Conservation (phyloP, 2,329 filamentous ascomycete species). For the Akanthomyces lecanii region DNA sequence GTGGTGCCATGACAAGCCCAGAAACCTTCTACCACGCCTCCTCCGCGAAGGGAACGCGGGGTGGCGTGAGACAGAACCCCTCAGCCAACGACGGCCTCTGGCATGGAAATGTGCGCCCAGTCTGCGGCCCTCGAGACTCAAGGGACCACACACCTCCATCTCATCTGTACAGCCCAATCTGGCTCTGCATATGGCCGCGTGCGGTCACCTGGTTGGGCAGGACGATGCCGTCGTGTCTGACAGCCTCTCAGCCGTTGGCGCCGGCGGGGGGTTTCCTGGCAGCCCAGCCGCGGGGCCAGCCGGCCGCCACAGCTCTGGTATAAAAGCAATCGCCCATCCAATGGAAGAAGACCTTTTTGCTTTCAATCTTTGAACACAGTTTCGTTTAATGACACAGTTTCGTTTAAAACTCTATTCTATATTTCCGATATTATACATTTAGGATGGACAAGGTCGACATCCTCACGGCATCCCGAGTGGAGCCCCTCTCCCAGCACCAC, state of each 20-base stretch:
- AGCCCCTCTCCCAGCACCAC: constrained; percentile 18
- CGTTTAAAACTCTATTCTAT: not conserved
- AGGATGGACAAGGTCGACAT: constrained; percentile 35
- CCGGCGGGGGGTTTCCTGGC: too few species aligned
- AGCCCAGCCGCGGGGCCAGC: not conserved
- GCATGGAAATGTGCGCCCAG: not conserved
- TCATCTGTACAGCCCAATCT: not conserved
- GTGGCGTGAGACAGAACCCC: not conserved
- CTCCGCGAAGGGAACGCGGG: not conserved
- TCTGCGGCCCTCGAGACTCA: not conserved
- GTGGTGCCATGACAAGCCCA: not conserved
- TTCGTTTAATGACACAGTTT: not conserved
- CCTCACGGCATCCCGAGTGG: constrained; percentile 36
- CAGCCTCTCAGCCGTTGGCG: not conserved
- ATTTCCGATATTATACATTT: not conserved
- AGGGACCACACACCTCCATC: not conserved
- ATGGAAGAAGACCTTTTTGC: not conserved
- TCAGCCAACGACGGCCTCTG: constrained; percentile 8
- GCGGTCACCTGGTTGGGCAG: constrained; percentile 15
- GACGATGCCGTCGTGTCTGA: not conserved
- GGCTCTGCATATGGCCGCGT: constrained; percentile 11
- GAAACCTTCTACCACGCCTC: not conserved
- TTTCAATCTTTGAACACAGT: not conserved
- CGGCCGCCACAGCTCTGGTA: not conserved
- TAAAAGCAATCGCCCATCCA: not conserved